Conservation (phyloP, 352 stramenopile genomes). For the Phytopythium montanum region DNA sequence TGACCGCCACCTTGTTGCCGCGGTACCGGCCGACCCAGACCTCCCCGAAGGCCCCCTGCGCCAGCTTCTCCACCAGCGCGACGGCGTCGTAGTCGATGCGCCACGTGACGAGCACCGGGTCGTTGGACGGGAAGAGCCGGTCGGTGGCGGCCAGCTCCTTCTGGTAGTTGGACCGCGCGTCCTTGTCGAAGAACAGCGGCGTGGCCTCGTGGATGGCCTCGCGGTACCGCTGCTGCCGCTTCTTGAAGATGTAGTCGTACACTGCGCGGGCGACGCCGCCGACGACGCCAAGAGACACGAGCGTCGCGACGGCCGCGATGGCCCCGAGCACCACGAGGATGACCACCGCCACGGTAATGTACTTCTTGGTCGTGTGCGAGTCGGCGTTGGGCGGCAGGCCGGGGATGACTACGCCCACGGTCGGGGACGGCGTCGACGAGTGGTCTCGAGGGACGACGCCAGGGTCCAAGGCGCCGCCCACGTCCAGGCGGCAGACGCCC, state of each 20-base stretch:
- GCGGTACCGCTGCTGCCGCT: slow-evolving; percentile 29
- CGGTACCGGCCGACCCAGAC: slow-evolving; percentile 72
- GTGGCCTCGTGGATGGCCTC: slow-evolving; percentile 68
- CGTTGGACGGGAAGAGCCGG: slow-evolving; percentile 65
- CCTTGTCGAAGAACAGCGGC: slow-evolving; percentile 69
- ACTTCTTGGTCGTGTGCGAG: slow-evolving; percentile 36
- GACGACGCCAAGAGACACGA: slow-evolving; percentile 33
- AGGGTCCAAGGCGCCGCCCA: slow-evolving; percentile 25
- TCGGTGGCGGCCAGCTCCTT: slow-evolving; percentile 55
- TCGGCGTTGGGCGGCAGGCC: slow-evolving; percentile 15
- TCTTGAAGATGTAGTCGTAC: slow-evolving; percentile 37
- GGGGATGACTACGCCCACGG: slow-evolving; percentile 36
- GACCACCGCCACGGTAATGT: slow-evolving; percentile 39
- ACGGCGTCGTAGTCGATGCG: slow-evolving; percentile 65
- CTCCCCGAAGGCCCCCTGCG: slow-evolving; percentile 65
- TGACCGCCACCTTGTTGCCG: slow-evolving; percentile 51
- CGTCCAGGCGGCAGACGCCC: slow-evolving; percentile 46
- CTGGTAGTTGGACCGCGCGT: slow-evolving; percentile 50
- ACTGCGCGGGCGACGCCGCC: slow-evolving; percentile 30
- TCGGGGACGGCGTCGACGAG: slow-evolving; percentile 20
- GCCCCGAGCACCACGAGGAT: slow-evolving; percentile 31
- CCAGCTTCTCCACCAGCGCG: slow-evolving; percentile 59
- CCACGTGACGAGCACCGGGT: slow-evolving; percentile 68
- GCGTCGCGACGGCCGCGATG: slow-evolving; percentile 17
- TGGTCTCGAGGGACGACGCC: slow-evolving; percentile 24